phyloP scores from a whole-genome alignment of 495 filamentous ascomycete genomes.

The Diplogelasinospora grovesii region DNA sequence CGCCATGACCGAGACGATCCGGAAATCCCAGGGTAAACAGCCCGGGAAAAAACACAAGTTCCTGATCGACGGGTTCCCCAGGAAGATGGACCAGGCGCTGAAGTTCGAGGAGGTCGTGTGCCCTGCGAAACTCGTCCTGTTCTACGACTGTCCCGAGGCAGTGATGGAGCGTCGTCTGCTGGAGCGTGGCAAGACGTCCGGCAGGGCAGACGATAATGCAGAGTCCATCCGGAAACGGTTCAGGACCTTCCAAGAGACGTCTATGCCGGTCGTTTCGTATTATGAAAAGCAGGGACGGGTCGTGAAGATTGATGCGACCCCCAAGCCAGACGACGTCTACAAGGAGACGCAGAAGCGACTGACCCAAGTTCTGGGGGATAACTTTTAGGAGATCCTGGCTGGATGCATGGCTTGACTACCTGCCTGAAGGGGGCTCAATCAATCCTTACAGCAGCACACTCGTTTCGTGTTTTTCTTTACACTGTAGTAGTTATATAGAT shows the following conservation, averaged over 20 bases:
- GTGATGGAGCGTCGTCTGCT: slow-evolving; percentile 78
- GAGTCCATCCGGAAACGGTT: slow-evolving; percentile 96
- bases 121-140: slow-evolving; percentile 73
- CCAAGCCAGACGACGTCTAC: slow-evolving; percentile 68
- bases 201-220: slow-evolving; percentile 84
- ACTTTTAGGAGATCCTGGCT: no score
- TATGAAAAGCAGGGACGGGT: slow-evolving; percentile 74
- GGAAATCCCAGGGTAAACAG: slow-evolving; percentile 12
- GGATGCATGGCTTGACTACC: no score
- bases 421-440: no score
- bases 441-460: no score
- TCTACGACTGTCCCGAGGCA: slow-evolving; percentile 84
- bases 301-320: slow-evolving; percentile 64
- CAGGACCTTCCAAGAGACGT: slow-evolving; percentile 84
- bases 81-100: slow-evolving; percentile 92
- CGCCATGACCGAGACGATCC: slow-evolving; percentile 67
- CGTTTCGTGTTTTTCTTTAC: no score
- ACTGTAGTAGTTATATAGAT: no score
- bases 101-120: slow-evolving; percentile 90
- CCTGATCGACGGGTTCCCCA: slow-evolving; percentile 91
- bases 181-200: slow-evolving; percentile 86
- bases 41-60: slow-evolving; percentile 51
- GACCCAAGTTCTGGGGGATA: slow-evolving; percentile 27
- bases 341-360: slow-evolving; percentile 49
- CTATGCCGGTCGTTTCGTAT: slow-evolving; percentile 90